Conservation (phyloP, 1,284 basidiomycete species). For the Ustilago xerochloae region DNA sequence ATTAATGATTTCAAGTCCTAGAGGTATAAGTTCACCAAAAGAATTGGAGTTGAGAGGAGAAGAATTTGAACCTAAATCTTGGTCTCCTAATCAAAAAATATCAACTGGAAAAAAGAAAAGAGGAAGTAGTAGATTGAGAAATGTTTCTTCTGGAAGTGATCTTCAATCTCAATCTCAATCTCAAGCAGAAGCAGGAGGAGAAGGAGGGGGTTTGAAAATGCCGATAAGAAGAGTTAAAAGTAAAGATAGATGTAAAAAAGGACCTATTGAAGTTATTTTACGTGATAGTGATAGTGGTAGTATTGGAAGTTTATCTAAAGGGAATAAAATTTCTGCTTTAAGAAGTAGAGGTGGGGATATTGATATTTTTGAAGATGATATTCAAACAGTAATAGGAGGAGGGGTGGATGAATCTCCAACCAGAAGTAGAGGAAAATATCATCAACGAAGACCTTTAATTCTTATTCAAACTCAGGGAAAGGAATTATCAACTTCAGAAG, state of each 20-base stretch:
- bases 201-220: constrained; percentile 18
- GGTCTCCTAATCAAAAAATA: too few relatives aligned
- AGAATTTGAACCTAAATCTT: constrained; percentile 47
- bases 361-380: constrained; percentile 12
- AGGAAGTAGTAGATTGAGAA: constrained; percentile 9
- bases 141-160: constrained; percentile 21
- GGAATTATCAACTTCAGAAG: constrained; percentile 27
- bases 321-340: constrained; percentile 6
- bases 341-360: constrained; percentile 14
- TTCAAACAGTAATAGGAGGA: not conserved
- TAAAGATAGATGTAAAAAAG: not conserved
- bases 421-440: not conserved
- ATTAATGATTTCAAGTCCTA: constrained; percentile 45
- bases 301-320: constrained; percentile 16
- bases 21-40: constrained; percentile 47
- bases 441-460: not conserved
- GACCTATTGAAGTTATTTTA: constrained; percentile 11
- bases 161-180: too few relatives aligned
- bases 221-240: constrained; percentile 17
- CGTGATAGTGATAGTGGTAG: constrained; percentile 11
- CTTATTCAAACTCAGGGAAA: not conserved
- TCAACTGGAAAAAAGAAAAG: too few relatives aligned
- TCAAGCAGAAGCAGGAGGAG: too few relatives aligned
- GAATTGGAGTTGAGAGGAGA: constrained; percentile 31
- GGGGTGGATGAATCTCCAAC: constrained; percentile 21